Evolutionary conservation across 495 filamentous ascomycete species (phyloP), one percentile per base, ranked within the genome.

Genomic region (Penicillium dipodomyicola): DNA sequence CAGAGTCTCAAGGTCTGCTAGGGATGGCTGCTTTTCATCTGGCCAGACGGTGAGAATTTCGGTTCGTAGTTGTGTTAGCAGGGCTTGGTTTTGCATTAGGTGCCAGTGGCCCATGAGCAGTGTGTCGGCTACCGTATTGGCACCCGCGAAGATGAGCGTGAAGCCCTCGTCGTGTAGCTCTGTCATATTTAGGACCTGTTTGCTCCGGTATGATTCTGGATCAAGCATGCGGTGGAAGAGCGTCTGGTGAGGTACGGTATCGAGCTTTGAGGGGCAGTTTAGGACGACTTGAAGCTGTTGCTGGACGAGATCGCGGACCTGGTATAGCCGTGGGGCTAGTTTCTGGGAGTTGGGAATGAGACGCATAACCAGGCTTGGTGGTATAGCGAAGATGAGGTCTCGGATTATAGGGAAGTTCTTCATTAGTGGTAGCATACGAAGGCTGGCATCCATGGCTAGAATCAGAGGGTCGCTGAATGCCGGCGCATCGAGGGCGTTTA

Each of bases 1-100:
- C 7, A 87, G 69, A 15, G 20, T 43, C 19, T 52, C 50, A 19
- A 52, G 50, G 22, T 42, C 50, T 25, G 35, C 29, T 10, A 52
- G 25, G 5, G 29, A 52, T 1, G 50, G 50, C 20, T 43, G 37
- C 19, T 52, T 42, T 12, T 37, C 22, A 5, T 52, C 50, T 4
- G 50, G 39, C 50, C 50, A 52, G 29, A 52, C 20, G 19, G 37
- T 52, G 23, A 43, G 7, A 14, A 52, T 11, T n/a, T 52, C 50
- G n/a, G 15, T 20, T 23, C 50, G 23, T 5, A 52, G 25, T 19
- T 41, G 39, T 3, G 39, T 12, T 17, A 52, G 37, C 5, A 52
- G 14, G 23, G 41, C n/a, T 7, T n/a, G 35, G 20, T 52, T 30
- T 12, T 52, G 50, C 39, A 52, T 52, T 41, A 23, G 3, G 14